phyloP scores from a whole-genome alignment of 768 basidiomycete species.

The Flagelloscypha sp. region DNA sequence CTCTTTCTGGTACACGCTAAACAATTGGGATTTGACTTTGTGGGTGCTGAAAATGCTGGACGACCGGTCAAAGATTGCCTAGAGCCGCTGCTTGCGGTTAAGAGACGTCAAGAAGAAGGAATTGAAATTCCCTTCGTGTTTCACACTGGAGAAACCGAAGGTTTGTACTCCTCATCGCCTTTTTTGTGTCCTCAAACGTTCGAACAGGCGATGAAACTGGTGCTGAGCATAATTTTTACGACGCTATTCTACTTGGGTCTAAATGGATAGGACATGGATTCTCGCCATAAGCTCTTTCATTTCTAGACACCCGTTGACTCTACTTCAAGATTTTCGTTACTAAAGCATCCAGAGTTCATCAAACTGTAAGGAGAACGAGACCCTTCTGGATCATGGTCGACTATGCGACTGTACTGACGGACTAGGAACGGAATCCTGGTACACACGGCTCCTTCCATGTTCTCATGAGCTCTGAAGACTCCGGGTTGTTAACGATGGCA shows the following conservation, averaged over 20 bases:
- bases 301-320: not conserved
- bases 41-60: constrained; percentile 62
- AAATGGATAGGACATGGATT: constrained; percentile 80
- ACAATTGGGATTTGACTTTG: constrained; percentile 65
- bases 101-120: constrained; percentile 43
- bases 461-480: constrained; percentile 59
- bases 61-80: constrained; percentile 57
- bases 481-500: constrained; percentile 53
- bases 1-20: constrained; percentile 1
- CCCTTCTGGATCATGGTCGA: constrained; percentile 25
- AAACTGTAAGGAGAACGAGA: constrained; percentile 52
- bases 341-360: constrained; percentile 69
- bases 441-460: constrained; percentile 68
- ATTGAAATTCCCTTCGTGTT: constrained; percentile 70
- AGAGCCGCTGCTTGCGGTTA: constrained; percentile 52
- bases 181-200: no score
- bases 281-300: not conserved
- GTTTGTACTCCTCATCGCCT: no score
- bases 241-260: constrained; percentile 70
- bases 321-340: constrained; percentile 52
- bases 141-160: constrained; percentile 78
- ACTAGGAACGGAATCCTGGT: constrained; percentile 69
- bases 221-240: constrained; percentile 70
- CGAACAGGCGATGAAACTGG: constrained; percentile 65
- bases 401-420: not conserved